Evolutionary conservation across 176 grass and related monocot species (phyloP), one percentile per base, ranked within the genome.

Genomic region (Bromus sterilis): DNA sequence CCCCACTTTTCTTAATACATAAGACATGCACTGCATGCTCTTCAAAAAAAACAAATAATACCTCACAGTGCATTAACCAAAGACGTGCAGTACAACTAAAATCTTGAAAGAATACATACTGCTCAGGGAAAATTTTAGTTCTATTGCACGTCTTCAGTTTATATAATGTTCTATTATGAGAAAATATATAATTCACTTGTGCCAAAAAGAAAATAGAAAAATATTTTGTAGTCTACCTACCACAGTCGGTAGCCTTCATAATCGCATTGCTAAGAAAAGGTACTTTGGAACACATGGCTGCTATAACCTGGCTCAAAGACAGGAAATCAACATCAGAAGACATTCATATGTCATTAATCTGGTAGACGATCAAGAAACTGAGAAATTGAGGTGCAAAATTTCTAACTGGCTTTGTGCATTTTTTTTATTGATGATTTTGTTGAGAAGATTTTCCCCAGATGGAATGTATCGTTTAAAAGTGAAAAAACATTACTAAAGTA

Each of bases 241-340:
- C 91, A 78, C 81, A 93, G 68, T 91, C 77, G 80, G 94, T 86
- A 82, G 91, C 89, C 76, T 85, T 93, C 94, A 93, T 93, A 66
- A 97, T 97, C 69, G 88, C 91, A 82, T 68, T 97, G 78, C 94
- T 89, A 58, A 93, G 81, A 76, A 97, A 89, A 80, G 94, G 94
- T 80, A 97, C 87, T 83, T 97, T 97, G 4, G 91, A 97, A 80
- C 94, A 97, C 91, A 97, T 91, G 82, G 94, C 86, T 77, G 86
- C 94, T 43, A 97, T 65, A 37, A 91, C 82, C 94, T 97, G 75
- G 24, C 62, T 68, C 68, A 78, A 67, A 68, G 26, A 81, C 26
- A 85, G 61, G 33, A 58, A 59, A 39, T 77, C 55, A 20, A 77
- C 9, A 26, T 77, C 34, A 77, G 35, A 77, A 76, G 81, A 25